These are phyloP conservation scores for Fusarium duplospermum DNA, from an alignment of 2,329 filamentous ascomycete genomes.

Conservation along the genomic window DNA sequence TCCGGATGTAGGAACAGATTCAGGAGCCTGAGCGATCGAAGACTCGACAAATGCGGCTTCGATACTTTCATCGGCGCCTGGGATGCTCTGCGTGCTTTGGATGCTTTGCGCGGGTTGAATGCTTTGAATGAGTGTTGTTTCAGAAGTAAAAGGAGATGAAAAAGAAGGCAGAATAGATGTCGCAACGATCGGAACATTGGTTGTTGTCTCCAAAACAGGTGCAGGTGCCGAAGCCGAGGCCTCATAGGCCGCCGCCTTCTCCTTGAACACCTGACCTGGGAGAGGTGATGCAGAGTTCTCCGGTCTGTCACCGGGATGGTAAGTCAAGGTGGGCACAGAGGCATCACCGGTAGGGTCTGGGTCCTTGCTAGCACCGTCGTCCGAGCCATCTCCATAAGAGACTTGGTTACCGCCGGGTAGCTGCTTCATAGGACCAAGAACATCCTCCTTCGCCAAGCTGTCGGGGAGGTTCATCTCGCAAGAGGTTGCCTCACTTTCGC, in stretches of 20 bases:
- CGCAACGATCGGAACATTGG: constrained; percentile 14
- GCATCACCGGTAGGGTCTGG: constrained; percentile 16
- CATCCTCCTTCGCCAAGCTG: constrained; percentile 68
- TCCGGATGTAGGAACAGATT: not conserved
- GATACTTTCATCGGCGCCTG: constrained; percentile 18
- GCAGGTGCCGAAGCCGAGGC: constrained; percentile 32
- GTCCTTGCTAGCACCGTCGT: constrained; percentile 11
- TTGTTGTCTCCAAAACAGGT: constrained; percentile 16
- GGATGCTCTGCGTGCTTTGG: constrained; percentile 1
- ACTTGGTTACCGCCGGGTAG: constrained; percentile 75
- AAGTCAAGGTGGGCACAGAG: constrained; percentile 46
- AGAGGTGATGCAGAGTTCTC: constrained; percentile 49
- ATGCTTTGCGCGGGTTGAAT: constrained; percentile 9
- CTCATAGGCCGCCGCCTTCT: constrained; percentile 39
- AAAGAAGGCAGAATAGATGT: constrained; percentile 8
- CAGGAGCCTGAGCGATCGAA: constrained; percentile 11
- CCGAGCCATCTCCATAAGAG: constrained; percentile 43
- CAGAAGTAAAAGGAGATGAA: constrained; percentile 12
- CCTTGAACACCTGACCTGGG: constrained; percentile 59
- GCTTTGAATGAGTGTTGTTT: constrained; percentile 16
- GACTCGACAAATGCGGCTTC: constrained; percentile 25
- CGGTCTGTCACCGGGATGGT: constrained; percentile 51
- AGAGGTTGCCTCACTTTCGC: constrained; percentile 63
- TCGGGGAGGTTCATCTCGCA: constrained; percentile 74
- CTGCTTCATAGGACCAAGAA: constrained; percentile 62